phyloP scores from a whole-genome alignment of 306 rosid genomes.

The Cucumis melo region DNA sequence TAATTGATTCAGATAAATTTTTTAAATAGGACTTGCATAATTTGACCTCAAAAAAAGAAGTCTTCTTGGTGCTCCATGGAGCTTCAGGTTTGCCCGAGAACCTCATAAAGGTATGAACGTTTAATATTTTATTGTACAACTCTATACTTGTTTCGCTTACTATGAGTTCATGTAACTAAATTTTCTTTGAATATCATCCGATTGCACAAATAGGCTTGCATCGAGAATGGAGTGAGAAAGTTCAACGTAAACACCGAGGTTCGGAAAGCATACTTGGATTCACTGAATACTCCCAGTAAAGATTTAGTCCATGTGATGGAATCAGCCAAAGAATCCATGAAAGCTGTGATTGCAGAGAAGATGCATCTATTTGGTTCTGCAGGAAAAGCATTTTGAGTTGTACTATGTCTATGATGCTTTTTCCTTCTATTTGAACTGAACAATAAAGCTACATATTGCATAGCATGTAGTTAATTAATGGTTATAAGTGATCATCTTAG shows the following conservation, averaged over 20 bases:
- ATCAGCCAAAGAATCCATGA: conserved; percentile 88
- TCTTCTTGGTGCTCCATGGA: conserved; percentile 79
- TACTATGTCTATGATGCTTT: not conserved
- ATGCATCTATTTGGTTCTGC: conserved; percentile 92
- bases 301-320: conserved; percentile 80
- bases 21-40: conserved; percentile 43
- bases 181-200: not conserved
- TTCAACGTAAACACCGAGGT: conserved; percentile 96
- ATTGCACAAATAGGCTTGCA: conserved; percentile 45
- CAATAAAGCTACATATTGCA: not conserved
- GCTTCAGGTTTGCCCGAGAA: conserved; percentile 73
- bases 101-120: conserved; percentile 50
- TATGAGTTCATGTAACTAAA: not conserved
- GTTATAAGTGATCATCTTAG: not conserved
- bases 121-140: not conserved
- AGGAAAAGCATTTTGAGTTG: conserved; percentile 44
- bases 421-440: not conserved
- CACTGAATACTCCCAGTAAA: conserved; percentile 47
- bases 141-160: not conserved
- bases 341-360: conserved; percentile 74
- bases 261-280: conserved; percentile 87
- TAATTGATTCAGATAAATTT: conserved; percentile 19
- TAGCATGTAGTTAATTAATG: not conserved
- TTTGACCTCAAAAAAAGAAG: conserved; percentile 55
- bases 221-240: conserved; percentile 68